These are phyloP conservation scores for Cenococcum geophilum DNA, from an alignment of 495 filamentous ascomycete genomes.

Conservation along the genomic window DNA sequence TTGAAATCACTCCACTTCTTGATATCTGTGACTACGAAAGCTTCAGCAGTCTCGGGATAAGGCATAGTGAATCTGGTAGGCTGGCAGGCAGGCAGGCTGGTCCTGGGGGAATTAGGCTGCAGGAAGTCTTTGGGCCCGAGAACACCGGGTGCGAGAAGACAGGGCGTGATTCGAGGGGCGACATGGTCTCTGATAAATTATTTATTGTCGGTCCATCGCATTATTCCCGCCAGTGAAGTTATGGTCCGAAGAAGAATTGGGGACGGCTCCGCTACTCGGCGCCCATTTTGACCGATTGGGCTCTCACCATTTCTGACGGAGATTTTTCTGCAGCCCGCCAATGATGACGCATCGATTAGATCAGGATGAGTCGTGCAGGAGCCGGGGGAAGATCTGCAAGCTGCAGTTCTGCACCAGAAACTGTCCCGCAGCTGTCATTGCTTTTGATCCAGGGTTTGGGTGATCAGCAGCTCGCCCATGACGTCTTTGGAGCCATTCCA, in stretches of 20 bases:
- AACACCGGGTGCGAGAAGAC: neutral
- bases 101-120: neutral
- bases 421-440: neutral
- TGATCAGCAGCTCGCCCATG: neutral
- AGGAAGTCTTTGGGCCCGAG: neutral
- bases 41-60: slow-evolving; percentile 71
- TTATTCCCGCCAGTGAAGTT: slow-evolving; percentile 27
- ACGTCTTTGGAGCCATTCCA: neutral
- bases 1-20: slow-evolving; percentile 57
- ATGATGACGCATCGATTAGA: neutral
- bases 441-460: neutral
- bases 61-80: slow-evolving; percentile 48
- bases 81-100: neutral
- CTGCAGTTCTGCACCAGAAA: neutral
- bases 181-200: slow-evolving; percentile 1
- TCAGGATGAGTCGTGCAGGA: neutral
- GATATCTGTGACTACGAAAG: slow-evolving; percentile 61
- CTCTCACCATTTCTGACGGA: neutral
- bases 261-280: slow-evolving; percentile 3
- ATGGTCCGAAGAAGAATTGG: slow-evolving; percentile 15
- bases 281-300: slow-evolving; percentile 16
- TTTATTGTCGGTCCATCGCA: slow-evolving; percentile 9
- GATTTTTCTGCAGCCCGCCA: neutral
- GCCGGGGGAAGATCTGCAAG: neutral
- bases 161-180: slow-evolving; percentile 5